Evolutionary conservation across 306 rosid species (phyloP), one percentile per base, ranked within the genome.

Genomic region (Quercus engelmannii): DNA sequence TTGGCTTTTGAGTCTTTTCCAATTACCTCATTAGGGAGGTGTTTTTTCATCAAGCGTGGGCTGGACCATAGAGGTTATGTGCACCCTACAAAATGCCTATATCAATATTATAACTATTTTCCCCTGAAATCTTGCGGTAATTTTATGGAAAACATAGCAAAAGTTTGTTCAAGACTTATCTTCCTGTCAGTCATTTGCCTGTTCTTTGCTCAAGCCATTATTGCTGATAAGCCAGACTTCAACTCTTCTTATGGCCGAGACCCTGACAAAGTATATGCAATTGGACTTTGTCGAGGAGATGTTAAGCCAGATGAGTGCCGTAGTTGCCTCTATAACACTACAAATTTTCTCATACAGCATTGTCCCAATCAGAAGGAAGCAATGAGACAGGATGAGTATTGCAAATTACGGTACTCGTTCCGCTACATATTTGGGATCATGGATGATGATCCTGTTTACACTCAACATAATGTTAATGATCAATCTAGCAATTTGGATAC

Each of bases 271-370:
- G 83, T 52, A 30, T 31, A 61, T 76, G 69, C 69, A 26, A 13
- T 63, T 73, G 55, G 67, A 3, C 23, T 77, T 18, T 77, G 81
- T 73, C 69, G 75, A 35, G 81, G 69, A 25, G 81, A 77, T 20
- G 8, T 55, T 33, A 4, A 51, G 35, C 58, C 58, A 1, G 81
- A 69, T 3, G 18, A 5, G 7, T 77, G 81, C 57, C 65, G 26
- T 12, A 14, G 7, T 54, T 77, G 81, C 69, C 68, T 77, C 57
- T 20, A 23, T 8, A 2, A 30, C 69, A 13, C 58, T 13, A 14
- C 1, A 33, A 35, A 21, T 20, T 18, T n/a, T 20, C 74, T 55
- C 56, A 13, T 6, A 18, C 3, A 15, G 3, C 58, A 4, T 3
- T 77, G 81, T 77, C 46, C 57, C 38, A 69, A 18, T 51, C 20